phyloP scores from a whole-genome alignment of 192 early-diverging fungal species.

The Obelidium mucronatum region DNA sequence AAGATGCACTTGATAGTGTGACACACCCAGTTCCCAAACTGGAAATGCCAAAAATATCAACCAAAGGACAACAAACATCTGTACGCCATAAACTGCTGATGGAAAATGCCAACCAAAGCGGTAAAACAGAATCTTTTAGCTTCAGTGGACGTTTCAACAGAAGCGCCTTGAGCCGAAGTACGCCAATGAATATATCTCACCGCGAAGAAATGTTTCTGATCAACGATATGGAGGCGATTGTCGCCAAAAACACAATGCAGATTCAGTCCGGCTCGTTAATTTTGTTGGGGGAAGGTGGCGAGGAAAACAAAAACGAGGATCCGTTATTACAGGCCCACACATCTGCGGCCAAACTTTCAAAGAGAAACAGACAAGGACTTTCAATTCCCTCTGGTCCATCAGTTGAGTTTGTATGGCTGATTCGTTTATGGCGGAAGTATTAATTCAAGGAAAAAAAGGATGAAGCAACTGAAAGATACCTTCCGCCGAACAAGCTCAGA shows the following conservation, averaged over 20 bases:
- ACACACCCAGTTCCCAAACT: constrained; percentile 46
- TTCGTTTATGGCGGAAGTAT: background rate
- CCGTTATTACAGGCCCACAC: constrained; percentile 49
- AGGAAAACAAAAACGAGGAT: constrained; percentile 34
- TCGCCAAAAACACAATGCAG: constrained; percentile 19
- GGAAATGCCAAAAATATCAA: constrained; percentile 33
- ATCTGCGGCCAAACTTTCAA: background rate
- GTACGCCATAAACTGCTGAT: constrained; percentile 18
- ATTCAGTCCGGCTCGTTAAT: constrained; percentile 14
- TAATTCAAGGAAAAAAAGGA: background rate
- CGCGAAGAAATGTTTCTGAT: constrained; percentile 19
- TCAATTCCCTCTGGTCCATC: background rate
- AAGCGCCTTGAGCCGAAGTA: background rate
- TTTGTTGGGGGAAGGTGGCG: background rate
- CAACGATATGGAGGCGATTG: constrained; percentile 21
- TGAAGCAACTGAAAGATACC: constrained; percentile 3
- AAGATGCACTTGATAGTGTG: constrained; percentile 49
- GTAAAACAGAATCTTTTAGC: constrained; percentile 4
- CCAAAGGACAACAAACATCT: constrained; percentile 35
- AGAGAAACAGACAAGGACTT: background rate
- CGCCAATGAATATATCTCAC: background rate
- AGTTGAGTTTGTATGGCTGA: background rate
- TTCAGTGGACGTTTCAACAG: background rate
- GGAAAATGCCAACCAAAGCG: constrained; percentile 9
- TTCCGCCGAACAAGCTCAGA: constrained; percentile 37